Conservation (phyloP, 257 asterid genomes). For the Petrea volubilis region DNA sequence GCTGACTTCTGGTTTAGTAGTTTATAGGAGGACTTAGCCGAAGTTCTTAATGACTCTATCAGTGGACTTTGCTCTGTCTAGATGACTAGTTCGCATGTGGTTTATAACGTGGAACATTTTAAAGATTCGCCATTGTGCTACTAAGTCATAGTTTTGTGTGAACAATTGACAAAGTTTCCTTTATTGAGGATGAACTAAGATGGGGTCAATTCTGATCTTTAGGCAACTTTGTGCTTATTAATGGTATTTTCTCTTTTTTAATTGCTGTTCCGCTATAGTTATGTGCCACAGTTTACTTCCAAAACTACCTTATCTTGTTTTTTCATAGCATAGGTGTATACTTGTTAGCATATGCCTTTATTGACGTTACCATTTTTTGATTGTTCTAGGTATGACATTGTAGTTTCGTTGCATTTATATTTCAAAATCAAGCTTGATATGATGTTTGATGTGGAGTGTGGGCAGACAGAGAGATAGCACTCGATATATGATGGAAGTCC, state of each 20-base stretch:
- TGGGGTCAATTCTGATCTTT: not conserved
- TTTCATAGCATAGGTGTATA: not conserved
- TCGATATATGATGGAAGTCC: not conserved
- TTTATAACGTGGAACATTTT: not conserved
- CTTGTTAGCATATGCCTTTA: conserved; percentile 5
- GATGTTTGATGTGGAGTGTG: conserved; percentile 2
- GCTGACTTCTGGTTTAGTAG: conserved; percentile 2
- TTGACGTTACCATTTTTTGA: not conserved
- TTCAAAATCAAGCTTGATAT: not conserved
- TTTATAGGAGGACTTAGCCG: not conserved
- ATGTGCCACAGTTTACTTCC: conserved; percentile 3
- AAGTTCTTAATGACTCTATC: not conserved
- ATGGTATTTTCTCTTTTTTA: not conserved
- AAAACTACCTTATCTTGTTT: not conserved
- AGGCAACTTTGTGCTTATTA: not conserved
- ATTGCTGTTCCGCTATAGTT: not conserved
- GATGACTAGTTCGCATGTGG: not conserved
- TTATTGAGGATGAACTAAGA: not conserved
- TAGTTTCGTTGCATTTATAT: not conserved
- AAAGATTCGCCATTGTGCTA: not conserved
- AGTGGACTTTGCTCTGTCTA: not conserved
- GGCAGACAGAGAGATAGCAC: not conserved
- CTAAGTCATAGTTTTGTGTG: not conserved
- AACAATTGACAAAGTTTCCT: not conserved
- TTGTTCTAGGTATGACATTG: not conserved